Evolutionary conservation across 306 rosid genomes (phyloP).

Genomic region (Lathyrus tuberosus): DNA sequence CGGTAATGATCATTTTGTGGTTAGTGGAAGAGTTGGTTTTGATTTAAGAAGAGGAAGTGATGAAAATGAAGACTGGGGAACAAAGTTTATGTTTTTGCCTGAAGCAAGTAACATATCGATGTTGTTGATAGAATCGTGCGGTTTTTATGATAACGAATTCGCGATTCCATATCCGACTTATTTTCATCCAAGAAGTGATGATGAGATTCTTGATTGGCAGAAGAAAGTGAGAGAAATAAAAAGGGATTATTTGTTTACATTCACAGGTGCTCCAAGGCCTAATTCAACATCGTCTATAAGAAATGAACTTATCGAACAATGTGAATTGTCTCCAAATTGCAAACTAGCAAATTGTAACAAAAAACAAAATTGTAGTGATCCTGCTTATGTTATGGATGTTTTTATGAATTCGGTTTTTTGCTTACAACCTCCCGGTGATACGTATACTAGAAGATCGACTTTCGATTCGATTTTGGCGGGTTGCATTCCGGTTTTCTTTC

Average conservation of each 20-base stretch:
- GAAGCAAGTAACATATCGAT: slow-evolving; percentile 54
- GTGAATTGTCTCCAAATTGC: background rate
- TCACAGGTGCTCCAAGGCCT: slow-evolving; percentile 16
- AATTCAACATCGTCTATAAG: background rate
- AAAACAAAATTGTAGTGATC: background rate
- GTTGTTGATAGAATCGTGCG: slow-evolving; percentile 50
- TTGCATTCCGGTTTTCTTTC: slow-evolving; percentile 66
- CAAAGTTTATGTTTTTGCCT: slow-evolving; percentile 59
- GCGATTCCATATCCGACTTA: slow-evolving; percentile 44
- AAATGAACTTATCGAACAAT: background rate
- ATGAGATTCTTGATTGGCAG: background rate
- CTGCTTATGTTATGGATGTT: background rate
- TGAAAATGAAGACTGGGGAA: slow-evolving; percentile 54
- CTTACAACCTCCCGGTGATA: slow-evolving; percentile 5
- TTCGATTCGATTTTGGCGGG: slow-evolving; percentile 53
- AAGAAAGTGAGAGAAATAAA: background rate
- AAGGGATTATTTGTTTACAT: background rate
- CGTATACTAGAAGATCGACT: background rate
- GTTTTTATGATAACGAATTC: slow-evolving; percentile 48
- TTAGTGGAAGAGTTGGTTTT: slow-evolving; percentile 59
- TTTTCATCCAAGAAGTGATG: slow-evolving; percentile 7
- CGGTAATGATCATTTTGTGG: slow-evolving; percentile 66
- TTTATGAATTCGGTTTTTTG: background rate
- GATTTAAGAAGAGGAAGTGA: slow-evolving; percentile 57
- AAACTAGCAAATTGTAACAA: background rate